phyloP scores from a whole-genome alignment of 2,329 filamentous ascomycete genomes.

The Apiospora koreana region DNA sequence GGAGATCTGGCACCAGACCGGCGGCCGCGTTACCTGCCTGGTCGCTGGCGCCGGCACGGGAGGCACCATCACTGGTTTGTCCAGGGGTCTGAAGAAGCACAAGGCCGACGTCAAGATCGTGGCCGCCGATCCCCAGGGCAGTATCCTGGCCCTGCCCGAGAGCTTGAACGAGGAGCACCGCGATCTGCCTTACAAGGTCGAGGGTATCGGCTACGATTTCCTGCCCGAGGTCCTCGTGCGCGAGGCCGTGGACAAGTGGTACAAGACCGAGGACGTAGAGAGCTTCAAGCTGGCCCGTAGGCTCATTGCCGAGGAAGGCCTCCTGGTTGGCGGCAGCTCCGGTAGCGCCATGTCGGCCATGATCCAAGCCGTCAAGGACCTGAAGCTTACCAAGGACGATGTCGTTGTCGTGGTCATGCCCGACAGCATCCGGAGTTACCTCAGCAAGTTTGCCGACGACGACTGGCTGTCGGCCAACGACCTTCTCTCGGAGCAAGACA shows the following conservation, averaged over 20 bases:
- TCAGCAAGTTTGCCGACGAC: slow-evolving; percentile 98
- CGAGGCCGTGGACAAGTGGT: slow-evolving; percentile 84
- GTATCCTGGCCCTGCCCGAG: slow-evolving; percentile 83
- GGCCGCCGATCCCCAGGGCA: slow-evolving; percentile 89
- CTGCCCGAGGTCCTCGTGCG: slow-evolving; percentile 91
- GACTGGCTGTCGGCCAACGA: slow-evolving; percentile 98
- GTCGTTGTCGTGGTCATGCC: slow-evolving; percentile 89
- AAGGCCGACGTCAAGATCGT: slow-evolving; percentile 84
- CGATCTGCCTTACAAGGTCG: slow-evolving; percentile 93
- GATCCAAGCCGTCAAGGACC: slow-evolving; percentile 74
- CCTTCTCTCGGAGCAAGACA: slow-evolving; percentile 64
- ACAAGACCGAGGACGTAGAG: slow-evolving; percentile 93
- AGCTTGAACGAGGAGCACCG: slow-evolving; percentile 75
- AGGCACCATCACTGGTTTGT: slow-evolving; percentile 90
- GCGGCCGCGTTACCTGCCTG: slow-evolving; percentile 77
- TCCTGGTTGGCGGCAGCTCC: slow-evolving; percentile 90
- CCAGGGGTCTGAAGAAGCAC: slow-evolving; percentile 84
- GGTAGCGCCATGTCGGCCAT: slow-evolving; percentile 88
- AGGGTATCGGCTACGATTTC: slow-evolving; percentile 98
- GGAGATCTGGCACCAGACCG: slow-evolving; percentile 93
- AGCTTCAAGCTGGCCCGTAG: slow-evolving; percentile 89
- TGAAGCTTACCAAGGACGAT: slow-evolving; percentile 78
- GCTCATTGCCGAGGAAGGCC: slow-evolving; percentile 89
- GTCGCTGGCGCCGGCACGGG: slow-evolving; percentile 94
- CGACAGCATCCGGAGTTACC: slow-evolving; percentile 95